Evolutionary conservation across 2,329 filamentous ascomycete species (phyloP), one percentile per base, ranked within the genome.

Genomic region (Remersonia thermophila): DNA sequence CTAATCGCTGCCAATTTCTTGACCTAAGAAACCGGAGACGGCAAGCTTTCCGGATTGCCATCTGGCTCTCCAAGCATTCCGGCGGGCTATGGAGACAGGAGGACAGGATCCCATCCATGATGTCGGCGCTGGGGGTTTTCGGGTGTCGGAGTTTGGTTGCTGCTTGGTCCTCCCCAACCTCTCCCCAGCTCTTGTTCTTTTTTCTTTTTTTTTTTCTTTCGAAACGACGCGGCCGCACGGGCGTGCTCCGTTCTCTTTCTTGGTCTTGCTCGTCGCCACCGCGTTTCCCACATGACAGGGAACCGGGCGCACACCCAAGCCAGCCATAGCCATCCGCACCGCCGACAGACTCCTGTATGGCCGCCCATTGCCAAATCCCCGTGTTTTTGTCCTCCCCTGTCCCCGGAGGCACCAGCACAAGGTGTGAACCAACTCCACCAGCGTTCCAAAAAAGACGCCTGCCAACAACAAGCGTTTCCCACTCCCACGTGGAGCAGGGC

Each of bases 1-100:
- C 66, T 67, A 67, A 61, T 62, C 62, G 64, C 65, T 62, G 59
- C 62, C 56, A 59, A 54, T 57, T 55, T 48, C 53, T 62, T n/a
- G 60, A 58, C 63, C 65, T 62, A 61, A 13, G 60, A 63, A 55
- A 48, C 40, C 36, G 28, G 44, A 38, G 41, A 34, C 37, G 23
- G 30, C 25, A 27, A 23, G 30, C 26, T 32, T 36, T 35, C 32
- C 39, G 34, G 47, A 51, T 47, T 23, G 20, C 20, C 20, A 55
- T 47, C 46, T 48, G 49, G 50, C 47, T 50, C 52, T 56, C 54
- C 58, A 61, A 58, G 56, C 57, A 60, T 60, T 52, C 55, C 52
- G 54, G 52, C 52, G 52, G 58, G 57, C 59, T 62, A 62, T 55
- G 47, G 49, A 42, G 54, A 56, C 53, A 58, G 48, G 44, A 50